A percentile compares a stretch with the other conserved stretches of the same genome.
Evolutionary conservation across 106 monocot genomes (phyloP).

Genomic region (Dendrobium chrysotoxum): DNA sequence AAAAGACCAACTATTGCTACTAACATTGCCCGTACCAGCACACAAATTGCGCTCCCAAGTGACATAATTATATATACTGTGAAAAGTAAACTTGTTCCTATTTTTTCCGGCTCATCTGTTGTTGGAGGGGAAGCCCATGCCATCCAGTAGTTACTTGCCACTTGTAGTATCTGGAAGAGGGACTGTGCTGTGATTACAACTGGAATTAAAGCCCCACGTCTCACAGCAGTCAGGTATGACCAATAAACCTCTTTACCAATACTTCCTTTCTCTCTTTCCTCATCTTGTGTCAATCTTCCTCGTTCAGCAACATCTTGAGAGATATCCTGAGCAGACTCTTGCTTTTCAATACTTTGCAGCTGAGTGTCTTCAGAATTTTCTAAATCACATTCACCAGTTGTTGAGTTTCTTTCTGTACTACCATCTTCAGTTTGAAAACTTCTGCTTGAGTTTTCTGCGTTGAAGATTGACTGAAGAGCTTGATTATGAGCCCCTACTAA

Average conservation of each 20-base stretch:
- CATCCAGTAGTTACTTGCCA: slow-evolving; percentile 97
- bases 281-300: slow-evolving; percentile 69
- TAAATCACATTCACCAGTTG: slow-evolving; percentile 17
- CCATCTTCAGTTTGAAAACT: slow-evolving; percentile 7
- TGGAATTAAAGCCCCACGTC: slow-evolving; percentile 60
- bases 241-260: slow-evolving; percentile 74
- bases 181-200: slow-evolving; percentile 52
- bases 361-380: slow-evolving; percentile 33
- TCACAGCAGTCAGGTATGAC: slow-evolving; percentile 65
- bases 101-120: slow-evolving; percentile 21
- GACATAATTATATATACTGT: slow-evolving; percentile 69
- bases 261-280: slow-evolving; percentile 87
- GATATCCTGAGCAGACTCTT: slow-evolving; percentile 61
- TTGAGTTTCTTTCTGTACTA: slow-evolving; percentile 8
- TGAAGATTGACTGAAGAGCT: slow-evolving; percentile 65
- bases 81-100: slow-evolving; percentile 48
- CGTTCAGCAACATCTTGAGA: slow-evolving; percentile 36
- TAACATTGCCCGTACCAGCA: slow-evolving; percentile 52
- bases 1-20: slow-evolving; percentile 51
- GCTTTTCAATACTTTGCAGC: slow-evolving; percentile 47
- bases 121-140: slow-evolving; percentile 81
- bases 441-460: slow-evolving; percentile 62
- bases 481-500: slow-evolving; percentile 87
- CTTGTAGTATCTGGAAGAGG: slow-evolving; percentile 72
- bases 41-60: slow-evolving; percentile 54